phyloP scores from a whole-genome alignment of 2,329 filamentous ascomycete species.

The Xylaria sp. region DNA sequence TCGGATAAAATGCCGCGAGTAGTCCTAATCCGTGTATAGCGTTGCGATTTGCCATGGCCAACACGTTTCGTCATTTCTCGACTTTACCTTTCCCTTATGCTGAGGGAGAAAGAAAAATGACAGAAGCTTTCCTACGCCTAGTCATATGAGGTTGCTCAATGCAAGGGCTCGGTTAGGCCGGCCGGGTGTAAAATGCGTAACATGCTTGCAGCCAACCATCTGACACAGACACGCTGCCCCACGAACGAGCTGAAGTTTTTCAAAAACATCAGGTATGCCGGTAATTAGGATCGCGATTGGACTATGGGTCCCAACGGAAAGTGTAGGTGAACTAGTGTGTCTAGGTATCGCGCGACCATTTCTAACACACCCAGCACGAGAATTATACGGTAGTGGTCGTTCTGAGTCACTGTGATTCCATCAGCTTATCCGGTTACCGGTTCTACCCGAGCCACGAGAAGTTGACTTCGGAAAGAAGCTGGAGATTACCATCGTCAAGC shows the following conservation, averaged over 20 bases:
- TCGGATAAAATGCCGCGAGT: not conserved
- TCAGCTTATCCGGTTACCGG: not conserved
- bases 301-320: not conserved
- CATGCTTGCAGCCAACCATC: constrained; percentile 4
- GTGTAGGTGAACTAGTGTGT: not conserved
- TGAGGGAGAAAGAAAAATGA: not conserved
- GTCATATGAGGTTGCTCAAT: not conserved
- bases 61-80: not conserved
- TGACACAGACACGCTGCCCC: not conserved
- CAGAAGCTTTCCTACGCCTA: not conserved
- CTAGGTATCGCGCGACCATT: not conserved
- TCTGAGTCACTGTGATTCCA: constrained; percentile 6
- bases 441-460: not conserved
- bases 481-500: not conserved
- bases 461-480: not conserved
- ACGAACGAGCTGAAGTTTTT: not conserved
- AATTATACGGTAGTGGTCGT: not conserved
- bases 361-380: not conserved
- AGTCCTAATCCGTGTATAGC: not conserved
- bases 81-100: not conserved
- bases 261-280: not conserved
- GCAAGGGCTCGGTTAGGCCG: not conserved
- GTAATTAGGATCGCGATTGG: not conserved
- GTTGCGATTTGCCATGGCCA: not conserved
- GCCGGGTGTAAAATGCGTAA: not conserved